These are phyloP conservation scores for Geotrichum candidum DNA, from an alignment of 1,139 yeast species.

Conservation along the genomic window DNA sequence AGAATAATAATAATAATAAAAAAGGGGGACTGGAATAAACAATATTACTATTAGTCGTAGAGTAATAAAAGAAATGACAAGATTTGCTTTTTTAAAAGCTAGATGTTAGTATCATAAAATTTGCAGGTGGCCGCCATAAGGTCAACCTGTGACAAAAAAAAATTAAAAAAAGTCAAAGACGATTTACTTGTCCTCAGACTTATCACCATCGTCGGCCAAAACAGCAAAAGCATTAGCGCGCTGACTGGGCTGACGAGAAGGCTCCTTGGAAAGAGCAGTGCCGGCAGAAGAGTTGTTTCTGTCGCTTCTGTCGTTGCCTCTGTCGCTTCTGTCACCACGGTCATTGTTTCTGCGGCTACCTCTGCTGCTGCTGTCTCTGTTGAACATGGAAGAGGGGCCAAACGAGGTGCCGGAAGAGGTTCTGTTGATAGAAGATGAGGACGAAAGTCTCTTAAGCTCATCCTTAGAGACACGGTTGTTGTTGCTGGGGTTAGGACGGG, in stretches of 20 bases:
- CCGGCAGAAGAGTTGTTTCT: slow-evolving; percentile 25
- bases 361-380: slow-evolving; percentile 26
- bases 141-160: slow-evolving; percentile 1
- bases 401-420: slow-evolving; percentile 24
- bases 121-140: neutral
- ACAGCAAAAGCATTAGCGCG: slow-evolving; percentile 31
- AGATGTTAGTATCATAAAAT: neutral
- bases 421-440: neutral
- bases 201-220: slow-evolving; percentile 27
- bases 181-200: slow-evolving; percentile 19
- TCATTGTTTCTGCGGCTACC: slow-evolving; percentile 12
- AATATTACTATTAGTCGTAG: neutral
- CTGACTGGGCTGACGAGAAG: slow-evolving; percentile 27
- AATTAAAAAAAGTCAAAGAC: neutral
- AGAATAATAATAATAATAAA: neutral
- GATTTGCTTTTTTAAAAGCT: neutral
- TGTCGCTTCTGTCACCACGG: slow-evolving; percentile 18
- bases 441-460: slow-evolving; percentile 12
- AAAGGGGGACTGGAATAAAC: neutral
- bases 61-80: neutral
- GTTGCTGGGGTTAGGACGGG: slow-evolving; percentile 3
- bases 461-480: slow-evolving; percentile 9
- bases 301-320: slow-evolving; percentile 9
- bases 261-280: slow-evolving; percentile 28
- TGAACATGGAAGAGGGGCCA: slow-evolving; percentile 30